Percentiles rank a stretch among this genome's conserved stretches.
Conservation (phyloP, 2,329 filamentous ascomycete species). For the Fusarium oligoseptatum region DNA sequence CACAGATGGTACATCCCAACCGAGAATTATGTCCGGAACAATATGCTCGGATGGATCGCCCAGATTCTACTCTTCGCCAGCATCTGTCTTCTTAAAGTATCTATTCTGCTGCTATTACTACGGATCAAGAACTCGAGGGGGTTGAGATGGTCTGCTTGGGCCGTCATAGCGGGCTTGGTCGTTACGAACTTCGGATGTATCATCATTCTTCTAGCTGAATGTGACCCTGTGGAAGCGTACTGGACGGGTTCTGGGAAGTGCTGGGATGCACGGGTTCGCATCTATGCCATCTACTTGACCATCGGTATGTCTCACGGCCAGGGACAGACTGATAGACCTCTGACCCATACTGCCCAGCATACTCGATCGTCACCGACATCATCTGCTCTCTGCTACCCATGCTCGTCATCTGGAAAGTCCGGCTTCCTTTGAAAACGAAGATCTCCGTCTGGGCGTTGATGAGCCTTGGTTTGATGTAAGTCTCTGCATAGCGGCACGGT, state of each 20-base stretch:
- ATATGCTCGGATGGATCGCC: constrained; percentile 55
- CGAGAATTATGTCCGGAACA: constrained; percentile 51
- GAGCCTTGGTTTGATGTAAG: constrained; percentile 48
- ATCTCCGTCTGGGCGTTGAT: constrained; percentile 50
- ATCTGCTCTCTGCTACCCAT: constrained; percentile 47
- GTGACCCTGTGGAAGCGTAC: constrained; percentile 48
- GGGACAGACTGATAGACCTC: neutral
- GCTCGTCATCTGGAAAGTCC: constrained; percentile 51
- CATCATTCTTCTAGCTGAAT: constrained; percentile 51
- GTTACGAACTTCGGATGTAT: constrained; percentile 50
- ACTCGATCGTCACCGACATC: constrained; percentile 36
- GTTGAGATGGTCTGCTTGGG: constrained; percentile 50
- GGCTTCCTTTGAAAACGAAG: constrained; percentile 49
- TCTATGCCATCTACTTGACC: constrained; percentile 52
- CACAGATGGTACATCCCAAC: constrained; percentile 53
- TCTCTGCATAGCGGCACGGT: neutral
- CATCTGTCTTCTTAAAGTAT: constrained; percentile 57
- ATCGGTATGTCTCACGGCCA: constrained; percentile 37
- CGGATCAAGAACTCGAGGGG: constrained; percentile 55
- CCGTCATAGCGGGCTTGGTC: constrained; percentile 49
- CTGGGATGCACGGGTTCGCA: constrained; percentile 50
- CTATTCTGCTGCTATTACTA: constrained; percentile 57
- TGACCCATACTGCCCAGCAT: constrained; percentile 12
- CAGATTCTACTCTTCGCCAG: constrained; percentile 57
- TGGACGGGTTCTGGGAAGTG: constrained; percentile 49